Evolutionary conservation across 208 protist genomes (phyloP).

Genomic region (Trichomonas vaginalis): DNA sequence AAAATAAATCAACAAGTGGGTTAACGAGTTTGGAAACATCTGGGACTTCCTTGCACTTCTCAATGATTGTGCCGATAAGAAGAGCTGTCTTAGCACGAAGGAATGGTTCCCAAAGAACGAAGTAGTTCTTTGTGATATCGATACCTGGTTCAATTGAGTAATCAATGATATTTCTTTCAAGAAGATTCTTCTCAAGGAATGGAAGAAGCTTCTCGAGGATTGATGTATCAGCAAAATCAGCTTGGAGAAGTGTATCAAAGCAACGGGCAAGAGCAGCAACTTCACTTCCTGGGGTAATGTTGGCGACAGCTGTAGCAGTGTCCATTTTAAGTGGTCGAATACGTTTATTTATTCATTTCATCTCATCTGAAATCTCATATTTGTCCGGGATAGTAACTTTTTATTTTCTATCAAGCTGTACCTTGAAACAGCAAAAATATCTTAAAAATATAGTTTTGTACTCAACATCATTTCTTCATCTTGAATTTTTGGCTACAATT

Average conservation of each 20-base stretch:
- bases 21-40: background rate
- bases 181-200: background rate
- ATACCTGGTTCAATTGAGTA: background rate
- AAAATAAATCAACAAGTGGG: background rate
- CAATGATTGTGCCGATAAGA: background rate
- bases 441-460: too few relatives aligned
- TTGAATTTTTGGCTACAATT: too few relatives aligned
- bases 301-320: background rate
- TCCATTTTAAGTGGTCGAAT: too few relatives aligned
- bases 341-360: too few relatives aligned
- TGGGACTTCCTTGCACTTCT: background rate
- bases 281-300: background rate
- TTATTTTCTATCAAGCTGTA: too few relatives aligned
- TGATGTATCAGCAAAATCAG: background rate
- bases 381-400: too few relatives aligned
- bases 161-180: background rate
- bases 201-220: background rate
- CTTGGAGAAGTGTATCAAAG: background rate
- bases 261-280: background rate
- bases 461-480: too few relatives aligned
- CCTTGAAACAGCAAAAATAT: too few relatives aligned
- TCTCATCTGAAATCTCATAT: too few relatives aligned
- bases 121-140: background rate
- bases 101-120: constrained; percentile 15
- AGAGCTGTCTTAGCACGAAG: background rate